Base-by-base conservation (phyloP, 768 basidiomycete genomes). In the Chalciporus pseudorubinellus region DNA sequence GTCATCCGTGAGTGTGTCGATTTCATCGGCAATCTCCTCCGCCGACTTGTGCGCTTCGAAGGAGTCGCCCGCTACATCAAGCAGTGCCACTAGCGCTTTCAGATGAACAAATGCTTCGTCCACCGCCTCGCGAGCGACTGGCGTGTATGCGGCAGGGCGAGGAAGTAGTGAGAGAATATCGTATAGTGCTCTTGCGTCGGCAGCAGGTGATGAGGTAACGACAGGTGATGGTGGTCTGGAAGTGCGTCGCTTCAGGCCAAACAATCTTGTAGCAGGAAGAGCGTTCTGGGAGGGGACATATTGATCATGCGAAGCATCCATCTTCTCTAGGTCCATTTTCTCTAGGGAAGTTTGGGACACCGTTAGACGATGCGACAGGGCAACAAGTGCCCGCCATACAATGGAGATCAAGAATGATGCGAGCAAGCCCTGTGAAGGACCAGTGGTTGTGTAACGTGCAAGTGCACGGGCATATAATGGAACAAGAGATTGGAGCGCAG, bases 71-170 rank as follows among this genome's bases (percentile, higher is more conserved):
- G 77, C 72, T 14, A 73, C 74, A 52, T 85, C 84, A 13, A 90
- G 71, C 22, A 90, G 73, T 10, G 75, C 70, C 14, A 73, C 71
- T 16, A 92, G 68, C 19, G 81, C 77, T 57, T 75, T 70, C 22
- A 92, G 70, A 14, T 82, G 85, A 48, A 78, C 79, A 58, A 86
- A 83, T 2, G 87, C 90, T 60, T 91, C 89, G 48, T 87, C 84
- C 10, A 92, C 88, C 6, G 87, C 90, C 64, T 92, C 89, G 36
- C 77, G 75, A n/a, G 90, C 89, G 9, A 88, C 66, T 21, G 72
- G 72, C 10, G 78, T 77, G 44, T 75, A 75, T n/a, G 69, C 68
- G 13, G 57, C 62, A 28, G 90, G 89, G 9, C 81, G 78, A 19
- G 89, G 87, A 31, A 92, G 73, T 21, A 70, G 66, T 40, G 66